phyloP scores from a whole-genome alignment of 176 grass and related monocot species.

The Hordeum marinum region DNA sequence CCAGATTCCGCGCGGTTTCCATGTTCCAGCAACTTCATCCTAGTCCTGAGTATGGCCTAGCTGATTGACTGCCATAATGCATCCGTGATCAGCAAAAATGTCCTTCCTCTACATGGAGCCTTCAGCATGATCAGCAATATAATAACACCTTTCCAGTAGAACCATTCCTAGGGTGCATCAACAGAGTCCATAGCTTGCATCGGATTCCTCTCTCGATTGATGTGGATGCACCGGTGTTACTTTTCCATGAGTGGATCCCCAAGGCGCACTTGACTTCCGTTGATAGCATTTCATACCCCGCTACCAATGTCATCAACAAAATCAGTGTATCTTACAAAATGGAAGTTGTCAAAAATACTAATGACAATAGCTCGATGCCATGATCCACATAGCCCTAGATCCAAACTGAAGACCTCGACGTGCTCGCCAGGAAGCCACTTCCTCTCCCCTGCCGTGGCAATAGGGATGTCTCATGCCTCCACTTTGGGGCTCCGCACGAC shows the following conservation, averaged over 20 bases:
- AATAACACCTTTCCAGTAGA: slow-evolving; percentile 74
- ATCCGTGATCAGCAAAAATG: slow-evolving; percentile 60
- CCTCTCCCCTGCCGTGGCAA: no score
- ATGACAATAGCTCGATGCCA: slow-evolving; percentile 38
- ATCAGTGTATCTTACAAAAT: slow-evolving; percentile 29
- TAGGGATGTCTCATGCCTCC: no score
- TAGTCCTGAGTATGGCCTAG: slow-evolving; percentile 48
- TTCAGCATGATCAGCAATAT: slow-evolving; percentile 46
- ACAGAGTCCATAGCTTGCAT: slow-evolving; percentile 56
- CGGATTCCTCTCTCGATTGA: slow-evolving; percentile 1
- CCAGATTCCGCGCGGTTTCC: slow-evolving; percentile 65
- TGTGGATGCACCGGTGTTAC: slow-evolving; percentile 28
- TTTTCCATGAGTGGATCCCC: slow-evolving; percentile 20
- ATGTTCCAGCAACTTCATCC: slow-evolving; percentile 55
- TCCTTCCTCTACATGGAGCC: slow-evolving; percentile 34
- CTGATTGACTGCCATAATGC: slow-evolving; percentile 26
- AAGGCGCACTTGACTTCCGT: slow-evolving; percentile 23
- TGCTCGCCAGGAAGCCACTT: no score
- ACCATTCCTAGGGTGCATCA: slow-evolving; percentile 41
- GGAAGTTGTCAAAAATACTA: slow-evolving; percentile 24
- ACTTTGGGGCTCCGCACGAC: no score
- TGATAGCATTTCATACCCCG: slow-evolving; percentile 34
- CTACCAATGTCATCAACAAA: slow-evolving; percentile 19
- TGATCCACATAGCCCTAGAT: slow-evolving; percentile 30
- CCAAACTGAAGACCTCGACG: slow-evolving; percentile 17